Evolutionary conservation across 257 asterid genomes (phyloP).

Genomic region (Fraxinus cuspidata): DNA sequence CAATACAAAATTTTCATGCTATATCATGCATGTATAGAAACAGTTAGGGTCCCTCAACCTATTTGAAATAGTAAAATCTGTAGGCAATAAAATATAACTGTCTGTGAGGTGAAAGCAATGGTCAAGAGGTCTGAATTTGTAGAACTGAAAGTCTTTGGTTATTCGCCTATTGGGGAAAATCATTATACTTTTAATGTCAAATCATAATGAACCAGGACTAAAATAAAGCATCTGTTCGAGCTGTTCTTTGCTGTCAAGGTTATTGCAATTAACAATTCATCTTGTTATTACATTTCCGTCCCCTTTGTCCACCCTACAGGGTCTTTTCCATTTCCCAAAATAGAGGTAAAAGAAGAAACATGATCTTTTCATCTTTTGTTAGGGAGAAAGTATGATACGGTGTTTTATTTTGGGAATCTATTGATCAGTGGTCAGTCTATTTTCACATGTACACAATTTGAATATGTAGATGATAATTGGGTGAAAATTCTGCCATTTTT

Average conservation of each 20-base stretch:
- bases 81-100: background rate
- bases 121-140: slow-evolving; percentile 6
- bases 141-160: background rate
- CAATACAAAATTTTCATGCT: background rate
- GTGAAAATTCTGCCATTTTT: slow-evolving; percentile 10
- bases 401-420: background rate
- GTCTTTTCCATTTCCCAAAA: slow-evolving; percentile 2
- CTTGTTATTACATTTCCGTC: background rate
- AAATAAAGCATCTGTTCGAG: background rate
- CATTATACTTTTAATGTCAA: background rate
- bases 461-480: slow-evolving; percentile 5
- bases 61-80: background rate
- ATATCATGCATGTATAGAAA: background rate
- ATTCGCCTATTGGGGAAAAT: background rate
- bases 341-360: slow-evolving; percentile 9
- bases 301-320: slow-evolving; percentile 6
- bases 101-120: background rate
- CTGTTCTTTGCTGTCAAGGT: slow-evolving; percentile 1
- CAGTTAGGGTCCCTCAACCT: background rate
- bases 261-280: background rate
- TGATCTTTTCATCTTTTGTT: background rate
- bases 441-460: slow-evolving; percentile 5
- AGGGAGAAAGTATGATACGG: slow-evolving; percentile 8
- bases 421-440: background rate
- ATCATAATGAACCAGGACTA: background rate